Base-by-base conservation (phyloP, 164 flowering plant genomes). In the Cinnamomum micranthum region DNA sequence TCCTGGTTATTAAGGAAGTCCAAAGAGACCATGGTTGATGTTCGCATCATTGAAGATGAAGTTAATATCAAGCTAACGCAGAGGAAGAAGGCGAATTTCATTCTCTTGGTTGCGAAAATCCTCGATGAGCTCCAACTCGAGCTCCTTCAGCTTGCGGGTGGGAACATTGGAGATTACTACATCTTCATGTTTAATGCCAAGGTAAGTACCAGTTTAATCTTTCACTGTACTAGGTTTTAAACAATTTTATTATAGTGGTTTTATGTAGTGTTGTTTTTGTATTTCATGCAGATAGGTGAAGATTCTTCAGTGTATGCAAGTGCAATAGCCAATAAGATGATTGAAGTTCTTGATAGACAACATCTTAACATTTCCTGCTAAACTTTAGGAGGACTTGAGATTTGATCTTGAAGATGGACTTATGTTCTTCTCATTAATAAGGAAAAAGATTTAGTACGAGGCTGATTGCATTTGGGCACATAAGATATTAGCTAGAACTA, bases 1-100 rank as follows among this genome's bases (percentile, higher is more conserved):
- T 91, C 98, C 12, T 92, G 98, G 98, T 89, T 92, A 9, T 93
- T 89, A 79, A 91, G 97, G 77, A 93, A 89, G 64, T 90, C 97
- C 67, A 93, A 94, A 78, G 92, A 90, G 64, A 88, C 97, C 0
- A 95, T 90, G 75, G 95, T 95, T 11, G 99, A 93, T 84, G 97
- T 95, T 0, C 86, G 98, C 0, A 91, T 95, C 73, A 80, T 93
- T 14, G 95, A 95, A 31, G 93, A 95, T 75, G 99, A 95, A 73
- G 97, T 92, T 0, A 93, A 91, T n/a, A 88, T 95, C 60, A 95
- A 95, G 78, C 89, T 96, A 47, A 89, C 89, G 10, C 97, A 91
- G 70, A 76, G 93, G 68, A 94, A 90, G 88, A 92, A 86, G 80
- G 82, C 87, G 77, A 90, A 89, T 73, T 88, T 92, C 78, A 75